Evolutionary conservation across 2,329 filamentous ascomycete species (phyloP).

Genomic region (Apiospora pterosperma): DNA sequence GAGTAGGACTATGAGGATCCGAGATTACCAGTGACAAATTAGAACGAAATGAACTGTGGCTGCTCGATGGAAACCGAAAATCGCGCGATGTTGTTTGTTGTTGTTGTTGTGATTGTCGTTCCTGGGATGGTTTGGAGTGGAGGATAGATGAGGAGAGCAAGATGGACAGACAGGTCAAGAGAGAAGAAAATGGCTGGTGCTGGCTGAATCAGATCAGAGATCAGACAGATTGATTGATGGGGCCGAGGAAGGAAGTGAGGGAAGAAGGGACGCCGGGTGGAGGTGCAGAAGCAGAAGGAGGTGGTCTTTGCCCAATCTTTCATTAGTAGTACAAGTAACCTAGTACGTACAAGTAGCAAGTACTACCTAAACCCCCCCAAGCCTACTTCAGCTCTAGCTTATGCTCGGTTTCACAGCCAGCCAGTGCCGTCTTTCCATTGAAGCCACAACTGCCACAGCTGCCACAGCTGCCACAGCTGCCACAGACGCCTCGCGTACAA

Average conservation of each 20-base stretch:
- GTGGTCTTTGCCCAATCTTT: neutral
- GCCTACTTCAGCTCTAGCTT: neutral
- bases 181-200: too few relatives aligned
- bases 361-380: neutral
- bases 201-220: too few relatives aligned
- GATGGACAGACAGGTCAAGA: neutral
- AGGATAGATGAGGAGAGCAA: neutral
- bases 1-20: neutral
- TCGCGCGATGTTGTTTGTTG: neutral
- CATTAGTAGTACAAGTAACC: too few relatives aligned
- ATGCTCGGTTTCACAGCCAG: neutral
- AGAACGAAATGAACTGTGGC: neutral
- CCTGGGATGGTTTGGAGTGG: neutral
- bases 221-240: too few relatives aligned
- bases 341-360: too few relatives aligned
- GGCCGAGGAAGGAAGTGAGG: neutral
- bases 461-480: too few relatives aligned
- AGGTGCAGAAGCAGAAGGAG: neutral
- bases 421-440: neutral
- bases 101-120: neutral
- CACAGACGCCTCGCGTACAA: too few relatives aligned
- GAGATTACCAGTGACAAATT: neutral
- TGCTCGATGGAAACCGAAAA: neutral
- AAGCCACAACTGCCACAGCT: too few relatives aligned
- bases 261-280: neutral